phyloP scores from a whole-genome alignment of 2,329 filamentous ascomycete species.

The Xylaria multiplex region DNA sequence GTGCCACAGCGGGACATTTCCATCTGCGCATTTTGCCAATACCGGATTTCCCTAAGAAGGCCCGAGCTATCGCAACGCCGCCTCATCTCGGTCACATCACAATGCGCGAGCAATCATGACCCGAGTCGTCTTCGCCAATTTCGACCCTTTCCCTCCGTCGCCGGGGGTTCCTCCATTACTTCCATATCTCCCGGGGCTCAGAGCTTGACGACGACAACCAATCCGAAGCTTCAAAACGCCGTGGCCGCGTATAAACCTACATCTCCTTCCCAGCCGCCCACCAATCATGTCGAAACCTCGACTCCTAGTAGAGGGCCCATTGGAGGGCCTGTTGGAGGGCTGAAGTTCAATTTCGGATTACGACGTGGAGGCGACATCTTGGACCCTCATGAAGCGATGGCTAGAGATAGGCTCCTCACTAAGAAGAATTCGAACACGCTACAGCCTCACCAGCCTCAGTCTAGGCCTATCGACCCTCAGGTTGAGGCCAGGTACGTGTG shows the following conservation, averaged over 20 bases:
- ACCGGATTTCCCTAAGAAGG: slow-evolving; percentile 24
- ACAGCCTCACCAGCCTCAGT: slow-evolving; percentile 11
- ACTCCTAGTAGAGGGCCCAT: background rate
- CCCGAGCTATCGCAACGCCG: background rate
- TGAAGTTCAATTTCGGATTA: background rate
- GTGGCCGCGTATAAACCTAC: background rate
- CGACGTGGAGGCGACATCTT: slow-evolving; percentile 22
- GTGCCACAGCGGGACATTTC: slow-evolving; percentile 44
- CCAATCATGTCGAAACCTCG: background rate
- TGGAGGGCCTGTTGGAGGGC: background rate
- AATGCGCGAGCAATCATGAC: slow-evolving; percentile 10
- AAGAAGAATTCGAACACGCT: slow-evolving; percentile 26
- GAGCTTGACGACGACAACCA: slow-evolving; percentile 4
- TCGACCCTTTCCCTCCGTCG: background rate
- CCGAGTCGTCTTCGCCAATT: background rate
- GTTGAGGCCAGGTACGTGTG: slow-evolving; percentile 35
- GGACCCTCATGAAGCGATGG: slow-evolving; percentile 36
- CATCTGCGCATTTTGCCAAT: slow-evolving; percentile 40
- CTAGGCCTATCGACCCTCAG: slow-evolving; percentile 8
- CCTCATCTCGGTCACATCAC: slow-evolving; percentile 13
- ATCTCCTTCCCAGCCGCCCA: background rate
- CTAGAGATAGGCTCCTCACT: slow-evolving; percentile 41
- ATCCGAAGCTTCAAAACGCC: background rate
- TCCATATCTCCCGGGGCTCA: background rate
- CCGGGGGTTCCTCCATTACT: background rate